These are phyloP conservation scores for Cyclotella kingstonii DNA, from an alignment of 108 stramenopile genomes.

Conservation along the genomic window DNA sequence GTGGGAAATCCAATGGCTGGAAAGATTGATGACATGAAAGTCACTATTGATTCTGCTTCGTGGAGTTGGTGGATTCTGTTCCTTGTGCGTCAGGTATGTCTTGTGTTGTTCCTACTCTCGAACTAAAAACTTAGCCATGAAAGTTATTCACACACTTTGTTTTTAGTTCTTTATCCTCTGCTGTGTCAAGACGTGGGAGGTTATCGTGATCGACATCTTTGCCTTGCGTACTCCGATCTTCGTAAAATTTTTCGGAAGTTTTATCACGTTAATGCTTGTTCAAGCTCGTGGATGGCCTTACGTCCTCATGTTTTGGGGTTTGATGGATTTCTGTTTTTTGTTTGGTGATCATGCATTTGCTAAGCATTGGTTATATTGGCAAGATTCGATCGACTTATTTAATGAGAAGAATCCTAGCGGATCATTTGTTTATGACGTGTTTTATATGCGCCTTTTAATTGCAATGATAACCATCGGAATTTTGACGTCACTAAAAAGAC, in stretches of 20 bases:
- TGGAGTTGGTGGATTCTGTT: slow-evolving; percentile 46
- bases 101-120: not conserved
- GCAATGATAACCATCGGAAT: slow-evolving; percentile 48
- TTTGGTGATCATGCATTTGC: slow-evolving; percentile 32
- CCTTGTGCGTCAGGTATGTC: slow-evolving; percentile 25
- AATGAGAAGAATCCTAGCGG: slow-evolving; percentile 53
- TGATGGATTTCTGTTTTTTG: slow-evolving; percentile 28
- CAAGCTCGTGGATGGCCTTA: slow-evolving; percentile 61
- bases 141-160: not conserved
- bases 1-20: slow-evolving; percentile 40
- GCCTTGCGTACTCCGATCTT: slow-evolving; percentile 40
- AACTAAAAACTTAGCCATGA: not conserved
- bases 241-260: slow-evolving; percentile 44
- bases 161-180: slow-evolving; percentile 24
- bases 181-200: slow-evolving; percentile 30
- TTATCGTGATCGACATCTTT: slow-evolving; percentile 52
- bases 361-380: slow-evolving; percentile 45
- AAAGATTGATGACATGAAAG: slow-evolving; percentile 2
- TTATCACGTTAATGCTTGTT: slow-evolving; percentile 53
- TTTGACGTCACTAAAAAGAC: slow-evolving; percentile 60
- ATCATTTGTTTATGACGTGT: slow-evolving; percentile 9
- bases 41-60: not conserved
- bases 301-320: slow-evolving; percentile 40
- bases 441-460: slow-evolving; percentile 44
- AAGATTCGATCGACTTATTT: slow-evolving; percentile 40